Conservation (phyloP, 495 filamentous ascomycete genomes). For the Neurospora sp. region DNA sequence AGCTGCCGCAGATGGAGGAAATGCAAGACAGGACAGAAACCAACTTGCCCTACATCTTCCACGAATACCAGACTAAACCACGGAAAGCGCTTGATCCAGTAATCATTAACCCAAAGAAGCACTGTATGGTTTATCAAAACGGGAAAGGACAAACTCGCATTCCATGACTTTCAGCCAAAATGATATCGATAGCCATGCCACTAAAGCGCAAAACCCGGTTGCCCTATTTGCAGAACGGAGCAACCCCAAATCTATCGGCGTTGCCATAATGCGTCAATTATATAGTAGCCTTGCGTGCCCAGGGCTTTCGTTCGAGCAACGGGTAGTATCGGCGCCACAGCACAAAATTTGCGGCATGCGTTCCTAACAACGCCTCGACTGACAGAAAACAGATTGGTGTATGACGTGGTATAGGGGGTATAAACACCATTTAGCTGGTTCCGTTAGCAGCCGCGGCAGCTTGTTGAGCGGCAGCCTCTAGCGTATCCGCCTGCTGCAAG, state of each 20-base stretch:
- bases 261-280: background rate
- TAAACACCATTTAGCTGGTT: slow-evolving; percentile 16
- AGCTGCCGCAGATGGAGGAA: background rate
- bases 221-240: background rate
- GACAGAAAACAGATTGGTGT: background rate
- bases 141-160: background rate
- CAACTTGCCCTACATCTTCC: background rate
- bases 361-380: background rate
- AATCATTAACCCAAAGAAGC: background rate
- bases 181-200: background rate
- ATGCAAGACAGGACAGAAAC: background rate
- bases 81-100: background rate
- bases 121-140: background rate
- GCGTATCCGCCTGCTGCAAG: slow-evolving; percentile 63
- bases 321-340: background rate
- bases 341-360: background rate
- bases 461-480: slow-evolving; percentile 28
- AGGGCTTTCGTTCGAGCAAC: background rate
- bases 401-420: background rate
- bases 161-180: background rate
- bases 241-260: background rate
- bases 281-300: background rate
- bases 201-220: background rate
- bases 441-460: slow-evolving; percentile 14
- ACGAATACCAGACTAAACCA: background rate